Conservation (phyloP, 2,329 filamentous ascomycete species). For the Pseudogymnoascus sp. region DNA sequence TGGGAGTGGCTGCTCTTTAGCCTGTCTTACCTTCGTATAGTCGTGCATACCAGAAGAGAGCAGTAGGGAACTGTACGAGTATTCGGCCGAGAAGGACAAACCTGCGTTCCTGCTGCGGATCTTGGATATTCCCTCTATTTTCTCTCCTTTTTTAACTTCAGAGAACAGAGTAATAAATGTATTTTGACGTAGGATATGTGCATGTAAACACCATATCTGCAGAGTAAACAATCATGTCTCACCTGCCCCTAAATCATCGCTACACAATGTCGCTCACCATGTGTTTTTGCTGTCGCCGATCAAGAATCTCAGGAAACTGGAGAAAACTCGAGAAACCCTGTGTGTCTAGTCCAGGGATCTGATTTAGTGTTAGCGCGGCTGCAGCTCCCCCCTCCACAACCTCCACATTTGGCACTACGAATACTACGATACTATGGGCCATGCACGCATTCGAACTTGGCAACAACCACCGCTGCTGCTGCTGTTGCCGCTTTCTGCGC, state of each 20-base stretch:
- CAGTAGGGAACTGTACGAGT: no score
- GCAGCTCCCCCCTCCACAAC: slow-evolving; percentile 5
- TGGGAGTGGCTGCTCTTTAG: neutral
- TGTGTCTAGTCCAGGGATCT: neutral
- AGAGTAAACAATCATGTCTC: neutral
- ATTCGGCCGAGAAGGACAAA: neutral
- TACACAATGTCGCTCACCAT: neutral
- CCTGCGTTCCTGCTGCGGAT: no score
- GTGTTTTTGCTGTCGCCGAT: neutral
- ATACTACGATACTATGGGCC: neutral
- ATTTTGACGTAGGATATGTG: neutral
- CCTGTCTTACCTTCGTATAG: neutral
- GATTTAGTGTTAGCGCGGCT: slow-evolving; percentile 2
- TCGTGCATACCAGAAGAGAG: neutral
- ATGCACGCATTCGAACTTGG: slow-evolving; percentile 1
- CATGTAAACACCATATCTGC: neutral
- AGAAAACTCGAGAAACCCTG: neutral
- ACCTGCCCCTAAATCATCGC: neutral
- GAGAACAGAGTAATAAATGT: no score
- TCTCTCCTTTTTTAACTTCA: neutral
- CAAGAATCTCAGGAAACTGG: neutral
- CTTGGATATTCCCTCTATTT: neutral
- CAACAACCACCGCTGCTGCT: neutral
- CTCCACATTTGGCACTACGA: neutral
- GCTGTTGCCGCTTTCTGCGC: neutral